Evolutionary conservation across 345 rosid genomes (phyloP), one percentile per base, ranked within the genome.

Genomic region (Syzygium aromaticum): DNA sequence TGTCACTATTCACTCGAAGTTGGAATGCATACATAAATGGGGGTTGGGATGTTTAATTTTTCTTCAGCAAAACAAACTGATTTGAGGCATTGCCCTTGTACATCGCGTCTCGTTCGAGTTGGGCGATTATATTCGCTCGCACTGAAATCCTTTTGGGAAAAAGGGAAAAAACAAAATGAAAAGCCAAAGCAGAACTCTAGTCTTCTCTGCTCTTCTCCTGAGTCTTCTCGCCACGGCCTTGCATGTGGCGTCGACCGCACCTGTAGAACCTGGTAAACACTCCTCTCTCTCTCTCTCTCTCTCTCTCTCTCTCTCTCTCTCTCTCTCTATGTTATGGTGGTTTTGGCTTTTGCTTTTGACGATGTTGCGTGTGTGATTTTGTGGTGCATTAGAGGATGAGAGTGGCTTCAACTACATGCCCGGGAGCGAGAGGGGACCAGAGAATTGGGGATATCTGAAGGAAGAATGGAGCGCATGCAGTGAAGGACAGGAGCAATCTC

Each of bases 381-480:
- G 7, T 59, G 64, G 64, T 11, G 30, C 64, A 12, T 59, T 59
- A 94, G 95, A 93, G 90, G 91, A 94, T 57, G 94, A 94, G 91
- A 89, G 90, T 15, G 95, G 90, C 86, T 94, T 94, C 77, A 91
- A 91, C 85, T 94, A 94, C 87, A 49, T 46, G 0, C 33, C 59
- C 86, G 91, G 91, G 27, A 88, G 94, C 86, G 86, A 86, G 80
- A 93, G 89, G 85, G 97, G 95, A 27, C 97, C 95, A 1, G 78
- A 3, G 2, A 87, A 89, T 11, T 94, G 95, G 97, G 97, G 93
- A 84, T 89, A 91, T 30, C 84, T 92, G 5, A 88, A 89, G 85
- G 17, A 90, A 43, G 92, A 92, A 84, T 91, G 94, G 94, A 54
- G 51, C 21, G 87, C 61, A 1, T 92, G 94, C 85, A 92, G 89